Conservation (phyloP, 192 early-diverging fungal species). For the Entomortierella beljakovae region DNA sequence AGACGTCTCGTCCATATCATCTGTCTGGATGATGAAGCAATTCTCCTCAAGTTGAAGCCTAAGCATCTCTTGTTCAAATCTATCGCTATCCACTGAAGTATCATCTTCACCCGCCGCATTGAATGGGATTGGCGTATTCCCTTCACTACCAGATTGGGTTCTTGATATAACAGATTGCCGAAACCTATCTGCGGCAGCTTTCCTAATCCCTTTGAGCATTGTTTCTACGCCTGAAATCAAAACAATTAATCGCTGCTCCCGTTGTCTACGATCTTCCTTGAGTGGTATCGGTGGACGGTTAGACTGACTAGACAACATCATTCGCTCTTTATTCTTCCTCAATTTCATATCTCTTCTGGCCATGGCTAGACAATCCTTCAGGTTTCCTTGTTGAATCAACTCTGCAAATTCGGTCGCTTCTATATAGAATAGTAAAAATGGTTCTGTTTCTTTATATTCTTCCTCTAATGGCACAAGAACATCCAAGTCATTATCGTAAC, state of each 20-base stretch:
- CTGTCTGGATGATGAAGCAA: slow-evolving; percentile 47
- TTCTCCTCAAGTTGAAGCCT: slow-evolving; percentile 51
- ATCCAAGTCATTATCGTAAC: slow-evolving; percentile 46
- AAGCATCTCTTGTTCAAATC: slow-evolving; percentile 43
- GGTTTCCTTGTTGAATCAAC: slow-evolving; percentile 5
- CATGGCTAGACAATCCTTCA: slow-evolving; percentile 24
- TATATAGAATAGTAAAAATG: slow-evolving; percentile 32
- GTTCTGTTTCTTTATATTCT: slow-evolving; percentile 32
- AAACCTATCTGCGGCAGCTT: slow-evolving; percentile 19
- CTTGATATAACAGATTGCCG: slow-evolving; percentile 1
- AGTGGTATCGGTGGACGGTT: background rate
- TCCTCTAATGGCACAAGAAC: slow-evolving; percentile 19
- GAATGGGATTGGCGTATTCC: background rate
- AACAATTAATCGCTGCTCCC: slow-evolving; percentile 41
- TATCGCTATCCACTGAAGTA: slow-evolving; percentile 3
- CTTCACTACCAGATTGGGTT: background rate
- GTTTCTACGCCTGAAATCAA: slow-evolving; percentile 55
- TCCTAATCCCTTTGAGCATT: slow-evolving; percentile 39
- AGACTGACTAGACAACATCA: background rate
- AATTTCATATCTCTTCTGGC: slow-evolving; percentile 13
- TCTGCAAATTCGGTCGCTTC: slow-evolving; percentile 23
- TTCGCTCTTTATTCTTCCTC: slow-evolving; percentile 18
- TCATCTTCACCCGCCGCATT: background rate
- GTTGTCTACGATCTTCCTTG: slow-evolving; percentile 17
- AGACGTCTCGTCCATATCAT: slow-evolving; percentile 51